These are phyloP conservation scores for Cladosporium sp. DNA, from an alignment of 2,329 filamentous ascomycete genomes.

Conservation along the genomic window DNA sequence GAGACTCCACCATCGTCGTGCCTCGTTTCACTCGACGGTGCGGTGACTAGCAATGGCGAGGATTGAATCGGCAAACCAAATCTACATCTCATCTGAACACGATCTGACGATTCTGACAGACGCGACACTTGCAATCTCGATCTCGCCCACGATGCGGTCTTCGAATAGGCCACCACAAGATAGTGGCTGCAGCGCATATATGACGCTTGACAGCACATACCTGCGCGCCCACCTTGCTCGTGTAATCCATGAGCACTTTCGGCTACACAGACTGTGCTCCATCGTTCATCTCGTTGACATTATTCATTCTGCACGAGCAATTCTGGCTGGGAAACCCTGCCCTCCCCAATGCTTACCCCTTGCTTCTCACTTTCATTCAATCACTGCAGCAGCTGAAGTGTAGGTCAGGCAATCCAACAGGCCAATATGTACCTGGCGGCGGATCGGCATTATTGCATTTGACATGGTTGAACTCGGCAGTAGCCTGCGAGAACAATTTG, in stretches of 20 bases:
- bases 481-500: constrained; percentile 18
- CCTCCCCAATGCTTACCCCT: constrained; percentile 7
- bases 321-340: too few relatives aligned
- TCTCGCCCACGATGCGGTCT: constrained; percentile 12
- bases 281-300: constrained; percentile 12
- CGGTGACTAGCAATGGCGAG: constrained; percentile 13
- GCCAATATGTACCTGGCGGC: constrained; percentile 11
- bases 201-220: constrained; percentile 26
- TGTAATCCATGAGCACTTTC: constrained; percentile 16
- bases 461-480: constrained; percentile 25
- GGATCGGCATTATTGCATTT: constrained; percentile 19
- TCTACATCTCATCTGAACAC: constrained; percentile 6
- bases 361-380: constrained; percentile 1
- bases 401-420: not conserved
- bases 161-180: constrained; percentile 12
- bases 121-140: constrained; percentile 8
- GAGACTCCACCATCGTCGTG: constrained; percentile 13
- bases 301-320: constrained; percentile 20
- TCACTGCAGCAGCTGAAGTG: too few relatives aligned
- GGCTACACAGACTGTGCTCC: constrained; percentile 20
- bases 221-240: constrained; percentile 14
- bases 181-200: constrained; percentile 23
- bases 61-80: constrained; percentile 13
- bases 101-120: constrained; percentile 9
- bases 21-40: constrained; percentile 12